These are phyloP conservation scores for Calonectria honghensis DNA, from an alignment of 2,329 filamentous ascomycete genomes.

Conservation along the genomic window DNA sequence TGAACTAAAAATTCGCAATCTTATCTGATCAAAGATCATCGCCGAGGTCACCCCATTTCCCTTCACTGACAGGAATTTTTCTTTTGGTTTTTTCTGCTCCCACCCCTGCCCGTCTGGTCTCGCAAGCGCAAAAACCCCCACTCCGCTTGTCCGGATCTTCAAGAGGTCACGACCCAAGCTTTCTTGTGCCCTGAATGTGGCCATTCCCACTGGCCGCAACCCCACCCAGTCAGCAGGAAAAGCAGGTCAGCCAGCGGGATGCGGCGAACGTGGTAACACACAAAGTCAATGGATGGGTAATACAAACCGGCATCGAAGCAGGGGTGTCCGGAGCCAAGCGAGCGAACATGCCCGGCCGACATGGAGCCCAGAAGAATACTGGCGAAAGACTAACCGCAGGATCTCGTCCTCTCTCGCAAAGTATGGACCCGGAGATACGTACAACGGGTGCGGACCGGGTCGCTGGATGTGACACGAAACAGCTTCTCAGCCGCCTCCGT, in stretches of 20 bases:
- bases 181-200: slow-evolving; percentile 30
- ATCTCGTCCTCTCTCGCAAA: slow-evolving; percentile 11
- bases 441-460: slow-evolving; percentile 6
- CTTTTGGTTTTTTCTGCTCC: slow-evolving; percentile 25
- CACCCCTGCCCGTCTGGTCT: slow-evolving; percentile 19
- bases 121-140: slow-evolving; percentile 41
- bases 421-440: not conserved
- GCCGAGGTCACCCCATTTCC: slow-evolving; percentile 49
- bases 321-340: slow-evolving; percentile 36
- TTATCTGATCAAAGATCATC: slow-evolving; percentile 62
- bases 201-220: slow-evolving; percentile 36
- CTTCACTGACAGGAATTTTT: slow-evolving; percentile 22
- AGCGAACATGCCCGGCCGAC: slow-evolving; percentile 19
- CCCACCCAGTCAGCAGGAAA: slow-evolving; percentile 40
- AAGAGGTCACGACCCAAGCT: slow-evolving; percentile 33
- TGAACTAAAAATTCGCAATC: slow-evolving; percentile 43
- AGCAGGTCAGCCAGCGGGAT: slow-evolving; percentile 31
- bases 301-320: slow-evolving; percentile 21
- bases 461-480: slow-evolving; percentile 15
- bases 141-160: slow-evolving; percentile 42
- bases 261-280: slow-evolving; percentile 21
- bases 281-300: slow-evolving; percentile 7
- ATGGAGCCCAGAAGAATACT: slow-evolving; percentile 20
- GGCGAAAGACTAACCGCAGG: slow-evolving; percentile 15
- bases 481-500: slow-evolving; percentile 12